Conservation (phyloP, 495 filamentous ascomycete genomes). For the Penicillium crystallinum region DNA sequence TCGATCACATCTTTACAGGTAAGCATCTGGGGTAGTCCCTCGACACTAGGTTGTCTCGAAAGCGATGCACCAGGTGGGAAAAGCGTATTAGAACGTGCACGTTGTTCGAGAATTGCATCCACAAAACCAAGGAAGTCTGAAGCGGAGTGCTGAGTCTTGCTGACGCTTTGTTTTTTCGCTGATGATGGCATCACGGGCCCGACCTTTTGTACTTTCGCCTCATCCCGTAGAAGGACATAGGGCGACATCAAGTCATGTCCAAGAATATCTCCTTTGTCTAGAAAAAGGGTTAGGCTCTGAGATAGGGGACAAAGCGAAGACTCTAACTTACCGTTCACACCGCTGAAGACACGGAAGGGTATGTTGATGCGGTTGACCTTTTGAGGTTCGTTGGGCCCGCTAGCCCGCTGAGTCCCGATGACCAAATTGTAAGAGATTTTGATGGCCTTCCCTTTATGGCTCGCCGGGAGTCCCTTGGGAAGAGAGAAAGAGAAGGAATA, state of each 20-base stretch:
- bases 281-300: slow-evolving; percentile 15
- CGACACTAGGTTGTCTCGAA: slow-evolving; percentile 48
- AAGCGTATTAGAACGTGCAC: slow-evolving; percentile 46
- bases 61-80: slow-evolving; percentile 67
- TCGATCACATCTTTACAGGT: slow-evolving; percentile 84
- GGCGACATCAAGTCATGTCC: slow-evolving; percentile 90
- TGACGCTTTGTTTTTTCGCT: slow-evolving; percentile 38
- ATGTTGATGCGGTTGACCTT: slow-evolving; percentile 84
- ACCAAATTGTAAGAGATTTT: slow-evolving; percentile 89
- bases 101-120: slow-evolving; percentile 66
- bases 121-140: slow-evolving; percentile 72
- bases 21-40: slow-evolving; percentile 26
- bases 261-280: slow-evolving; percentile 60
- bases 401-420: slow-evolving; percentile 86
- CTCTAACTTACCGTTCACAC: slow-evolving; percentile 62
- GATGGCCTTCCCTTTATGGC: slow-evolving; percentile 86
- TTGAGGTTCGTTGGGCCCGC: slow-evolving; percentile 68
- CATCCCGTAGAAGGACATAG: slow-evolving; percentile 83
- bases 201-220: slow-evolving; percentile 53
- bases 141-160: slow-evolving; percentile 37
- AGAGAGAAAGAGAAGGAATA: slow-evolving; percentile 82
- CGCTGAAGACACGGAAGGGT: slow-evolving; percentile 90
- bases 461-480: slow-evolving; percentile 82
- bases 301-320: neutral
- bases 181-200: slow-evolving; percentile 15